phyloP scores from a whole-genome alignment of 441 rosid species.

The Adansonia rubrostipa region DNA sequence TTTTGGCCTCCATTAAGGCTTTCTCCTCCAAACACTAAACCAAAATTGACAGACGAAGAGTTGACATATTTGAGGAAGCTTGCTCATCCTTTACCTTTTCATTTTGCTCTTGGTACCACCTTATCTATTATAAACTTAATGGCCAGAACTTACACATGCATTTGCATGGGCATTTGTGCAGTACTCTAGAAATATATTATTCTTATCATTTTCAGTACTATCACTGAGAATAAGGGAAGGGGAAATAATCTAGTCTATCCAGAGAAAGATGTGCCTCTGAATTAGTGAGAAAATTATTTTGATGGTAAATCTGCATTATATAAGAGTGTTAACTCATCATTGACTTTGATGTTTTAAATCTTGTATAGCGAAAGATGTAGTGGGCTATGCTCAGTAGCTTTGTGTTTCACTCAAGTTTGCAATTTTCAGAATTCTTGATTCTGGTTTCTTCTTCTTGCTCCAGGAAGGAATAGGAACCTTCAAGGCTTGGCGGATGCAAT shows the following conservation, averaged over 20 bases:
- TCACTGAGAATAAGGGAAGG: neutral
- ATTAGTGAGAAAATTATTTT: conserved; percentile 8
- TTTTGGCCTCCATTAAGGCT: conserved; percentile 69
- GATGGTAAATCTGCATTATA: neutral
- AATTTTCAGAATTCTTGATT: neutral
- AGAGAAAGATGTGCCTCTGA: neutral
- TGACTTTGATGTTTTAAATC: conserved; percentile 9
- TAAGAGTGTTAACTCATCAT: neutral
- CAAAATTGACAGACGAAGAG: conserved; percentile 61
- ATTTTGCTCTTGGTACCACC: conserved; percentile 80
- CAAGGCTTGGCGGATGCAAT: conserved; percentile 88
- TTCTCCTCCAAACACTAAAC: conserved; percentile 59
- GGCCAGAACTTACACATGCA: neutral
- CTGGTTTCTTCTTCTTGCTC: conserved; percentile 30
- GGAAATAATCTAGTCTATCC: neutral
- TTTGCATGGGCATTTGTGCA: neutral
- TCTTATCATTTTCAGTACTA: neutral
- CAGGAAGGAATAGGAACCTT: conserved; percentile 79
- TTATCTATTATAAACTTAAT: conserved; percentile 17
- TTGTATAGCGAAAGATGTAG: neutral
- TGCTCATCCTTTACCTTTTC: conserved; percentile 77
- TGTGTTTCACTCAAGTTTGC: conserved; percentile 2
- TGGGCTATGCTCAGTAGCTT: neutral
- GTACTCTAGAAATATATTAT: neutral
- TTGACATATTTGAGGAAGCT: conserved; percentile 75